phyloP scores from a whole-genome alignment of 441 rosid genomes.

The Gossypium trilobum region DNA sequence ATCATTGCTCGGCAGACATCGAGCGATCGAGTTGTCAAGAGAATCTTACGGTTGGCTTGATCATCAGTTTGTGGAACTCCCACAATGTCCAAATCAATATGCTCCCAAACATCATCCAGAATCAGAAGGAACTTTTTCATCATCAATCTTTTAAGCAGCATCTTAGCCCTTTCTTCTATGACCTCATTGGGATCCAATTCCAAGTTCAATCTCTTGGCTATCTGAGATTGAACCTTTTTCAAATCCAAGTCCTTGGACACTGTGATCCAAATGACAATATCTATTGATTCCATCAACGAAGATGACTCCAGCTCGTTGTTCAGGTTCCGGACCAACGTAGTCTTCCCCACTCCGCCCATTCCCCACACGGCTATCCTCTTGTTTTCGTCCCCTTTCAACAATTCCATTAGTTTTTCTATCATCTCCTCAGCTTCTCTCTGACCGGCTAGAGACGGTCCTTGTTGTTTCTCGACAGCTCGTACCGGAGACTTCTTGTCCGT shows the following conservation, averaged over 20 bases:
- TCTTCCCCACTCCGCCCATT: conserved; percentile 51
- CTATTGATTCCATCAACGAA: conserved; percentile 24
- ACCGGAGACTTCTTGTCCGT: conserved; percentile 20
- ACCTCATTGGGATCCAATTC: conserved; percentile 22
- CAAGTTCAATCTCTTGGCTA: conserved; percentile 38
- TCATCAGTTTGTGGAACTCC: conserved; percentile 26
- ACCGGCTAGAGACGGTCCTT: conserved; percentile 23
- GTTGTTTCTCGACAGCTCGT: conserved; percentile 2
- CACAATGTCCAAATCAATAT: conserved; percentile 18
- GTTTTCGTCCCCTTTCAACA: conserved; percentile 23
- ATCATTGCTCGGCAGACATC: conserved; percentile 30
- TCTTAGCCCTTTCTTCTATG: conserved; percentile 13
- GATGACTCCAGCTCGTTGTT: conserved; percentile 34
- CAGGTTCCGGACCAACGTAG: conserved; percentile 39
- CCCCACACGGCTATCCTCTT: conserved; percentile 46
- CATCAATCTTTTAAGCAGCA: conserved; percentile 14
- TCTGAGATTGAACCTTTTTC: conserved; percentile 29
- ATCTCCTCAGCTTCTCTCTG: conserved; percentile 29
- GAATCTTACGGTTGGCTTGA: conserved; percentile 22
- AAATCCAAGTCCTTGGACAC: conserved; percentile 39
- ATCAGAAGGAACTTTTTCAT: conserved; percentile 24
- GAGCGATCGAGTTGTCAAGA: conserved; percentile 24
- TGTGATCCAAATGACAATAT: conserved; percentile 37
- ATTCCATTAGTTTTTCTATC: conserved; percentile 26
- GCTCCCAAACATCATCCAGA: conserved; percentile 34